Evolutionary conservation across 805 yeast species (phyloP).

Genomic region (Maudiozyma turicensis): DNA sequence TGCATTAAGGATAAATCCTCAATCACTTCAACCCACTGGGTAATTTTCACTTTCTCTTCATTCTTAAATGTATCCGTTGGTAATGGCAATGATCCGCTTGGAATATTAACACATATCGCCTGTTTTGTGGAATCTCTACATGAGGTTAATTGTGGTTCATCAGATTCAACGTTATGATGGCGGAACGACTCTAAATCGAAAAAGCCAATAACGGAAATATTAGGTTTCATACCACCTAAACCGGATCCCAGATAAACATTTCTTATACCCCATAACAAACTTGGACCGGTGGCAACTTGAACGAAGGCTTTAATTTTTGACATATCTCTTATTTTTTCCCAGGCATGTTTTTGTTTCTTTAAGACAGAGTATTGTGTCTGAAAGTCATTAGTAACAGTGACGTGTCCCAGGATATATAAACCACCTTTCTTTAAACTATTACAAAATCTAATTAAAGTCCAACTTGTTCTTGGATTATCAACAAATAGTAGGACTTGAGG

Average conservation of each 20-base stretch:
- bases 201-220: conserved; percentile 86
- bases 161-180: neutral
- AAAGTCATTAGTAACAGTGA: conserved; percentile 49
- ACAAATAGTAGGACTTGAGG: conserved; percentile 86
- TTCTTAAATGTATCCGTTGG: conserved; percentile 75
- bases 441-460: conserved; percentile 89
- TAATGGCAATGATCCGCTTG: conserved; percentile 22
- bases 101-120: conserved; percentile 5
- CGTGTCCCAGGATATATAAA: conserved; percentile 85
- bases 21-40: conserved; percentile 84
- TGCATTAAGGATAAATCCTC: conserved; percentile 86
- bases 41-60: conserved; percentile 58
- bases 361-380: conserved; percentile 60
- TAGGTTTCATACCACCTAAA: conserved; percentile 97
- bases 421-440: conserved; percentile 95
- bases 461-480: conserved; percentile 84
- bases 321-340: conserved; percentile 75
- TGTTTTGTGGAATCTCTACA: neutral
- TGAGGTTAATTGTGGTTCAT: neutral
- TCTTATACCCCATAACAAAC: conserved; percentile 89
- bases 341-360: conserved; percentile 62
- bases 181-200: conserved; percentile 46
- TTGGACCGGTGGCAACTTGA: conserved; percentile 81
- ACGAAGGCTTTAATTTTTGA: conserved; percentile 84
- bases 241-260: conserved; percentile 91